Evolutionary conservation across 768 basidiomycete genomes (phyloP).

Genomic region (Rhodotorula kratochvilovae): DNA sequence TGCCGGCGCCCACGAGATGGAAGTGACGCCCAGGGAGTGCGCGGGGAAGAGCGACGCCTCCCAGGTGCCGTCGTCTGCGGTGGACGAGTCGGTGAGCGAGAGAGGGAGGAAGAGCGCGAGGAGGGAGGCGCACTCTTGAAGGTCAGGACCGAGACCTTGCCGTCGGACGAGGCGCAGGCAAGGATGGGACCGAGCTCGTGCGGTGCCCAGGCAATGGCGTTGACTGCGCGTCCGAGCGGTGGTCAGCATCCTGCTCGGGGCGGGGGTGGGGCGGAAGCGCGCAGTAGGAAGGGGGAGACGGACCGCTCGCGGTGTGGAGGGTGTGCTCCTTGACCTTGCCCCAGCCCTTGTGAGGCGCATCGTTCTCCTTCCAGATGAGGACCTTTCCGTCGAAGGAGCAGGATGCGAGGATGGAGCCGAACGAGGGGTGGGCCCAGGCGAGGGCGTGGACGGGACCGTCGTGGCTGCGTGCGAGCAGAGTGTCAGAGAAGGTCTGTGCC

Average conservation of each 20-base stretch:
- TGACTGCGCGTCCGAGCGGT: conserved; percentile 57
- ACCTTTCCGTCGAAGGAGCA: conserved; percentile 98
- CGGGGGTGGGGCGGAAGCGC: neutral
- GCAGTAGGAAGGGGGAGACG: conserved; percentile 34
- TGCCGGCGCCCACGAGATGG: conserved; percentile 95
- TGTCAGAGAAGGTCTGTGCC: neutral
- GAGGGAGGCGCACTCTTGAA: conserved; percentile 75
- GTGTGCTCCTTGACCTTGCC: conserved; percentile 92
- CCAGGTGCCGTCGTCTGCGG: conserved; percentile 88
- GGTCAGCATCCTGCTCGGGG: too few species aligned
- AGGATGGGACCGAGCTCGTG: conserved; percentile 95
- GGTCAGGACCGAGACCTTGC: conserved; percentile 89
- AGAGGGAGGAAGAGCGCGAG: neutral
- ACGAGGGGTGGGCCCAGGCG: conserved; percentile 97
- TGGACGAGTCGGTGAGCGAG: too few species aligned
- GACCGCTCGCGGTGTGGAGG: conserved; percentile 87
- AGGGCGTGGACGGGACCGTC: conserved; percentile 98
- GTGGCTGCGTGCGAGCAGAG: conserved; percentile 57
- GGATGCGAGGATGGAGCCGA: conserved; percentile 92
- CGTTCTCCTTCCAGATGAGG: conserved; percentile 93
- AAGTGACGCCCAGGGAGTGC: conserved; percentile 93
- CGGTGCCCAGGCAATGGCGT: conserved; percentile 98
- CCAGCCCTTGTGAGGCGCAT: conserved; percentile 57
- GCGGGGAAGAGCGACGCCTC: conserved; percentile 91
- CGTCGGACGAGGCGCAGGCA: conserved; percentile 94